phyloP scores from a whole-genome alignment of 2,329 filamentous ascomycete genomes.

The Moelleriella libera region DNA sequence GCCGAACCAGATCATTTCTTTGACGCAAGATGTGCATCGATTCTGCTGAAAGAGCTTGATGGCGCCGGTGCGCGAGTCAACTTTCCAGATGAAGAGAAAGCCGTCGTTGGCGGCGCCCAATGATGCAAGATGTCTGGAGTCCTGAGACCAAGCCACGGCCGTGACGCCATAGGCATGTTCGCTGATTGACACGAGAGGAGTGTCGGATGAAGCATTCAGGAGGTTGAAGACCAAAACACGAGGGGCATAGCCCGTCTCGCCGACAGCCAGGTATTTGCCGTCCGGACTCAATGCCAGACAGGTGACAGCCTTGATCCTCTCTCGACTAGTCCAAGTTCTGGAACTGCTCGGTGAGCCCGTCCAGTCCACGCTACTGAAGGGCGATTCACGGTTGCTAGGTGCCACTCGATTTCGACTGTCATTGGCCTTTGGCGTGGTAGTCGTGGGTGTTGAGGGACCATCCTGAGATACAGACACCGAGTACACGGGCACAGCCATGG shows the following conservation, averaged over 20 bases:
- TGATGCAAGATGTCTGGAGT: conserved; percentile 76
- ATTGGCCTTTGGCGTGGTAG: conserved; percentile 44
- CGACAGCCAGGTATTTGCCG: conserved; percentile 76
- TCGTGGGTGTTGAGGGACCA: conserved; percentile 32
- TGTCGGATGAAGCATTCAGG: conserved; percentile 65
- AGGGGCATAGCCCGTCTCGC: conserved; percentile 89
- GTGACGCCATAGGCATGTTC: conserved; percentile 87
- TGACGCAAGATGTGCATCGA: conserved; percentile 78
- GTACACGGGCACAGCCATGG: conserved; percentile 56
- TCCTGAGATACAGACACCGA: conserved; percentile 37
- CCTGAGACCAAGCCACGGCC: conserved; percentile 77
- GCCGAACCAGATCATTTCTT: conserved; percentile 84
- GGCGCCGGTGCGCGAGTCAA: conserved; percentile 69
- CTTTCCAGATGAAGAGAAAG: conserved; percentile 81
- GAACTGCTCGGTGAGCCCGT: conserved; percentile 44
- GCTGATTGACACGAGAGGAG: conserved; percentile 68
- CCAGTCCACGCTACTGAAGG: conserved; percentile 32
- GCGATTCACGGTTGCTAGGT: conserved; percentile 30
- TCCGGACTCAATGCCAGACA: conserved; percentile 81
- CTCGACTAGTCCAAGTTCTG: conserved; percentile 75
- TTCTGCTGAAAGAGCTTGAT: conserved; percentile 73
- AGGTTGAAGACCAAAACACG: conserved; percentile 83
- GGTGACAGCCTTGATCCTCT: conserved; percentile 87
- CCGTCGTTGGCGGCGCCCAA: conserved; percentile 84
- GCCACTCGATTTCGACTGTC: conserved; percentile 46